Percentiles rank a stretch among this genome's conserved stretches.
Evolutionary conservation across 2,329 filamentous ascomycete genomes (phyloP).

Genomic region (Teratosphaeria gauchensis): DNA sequence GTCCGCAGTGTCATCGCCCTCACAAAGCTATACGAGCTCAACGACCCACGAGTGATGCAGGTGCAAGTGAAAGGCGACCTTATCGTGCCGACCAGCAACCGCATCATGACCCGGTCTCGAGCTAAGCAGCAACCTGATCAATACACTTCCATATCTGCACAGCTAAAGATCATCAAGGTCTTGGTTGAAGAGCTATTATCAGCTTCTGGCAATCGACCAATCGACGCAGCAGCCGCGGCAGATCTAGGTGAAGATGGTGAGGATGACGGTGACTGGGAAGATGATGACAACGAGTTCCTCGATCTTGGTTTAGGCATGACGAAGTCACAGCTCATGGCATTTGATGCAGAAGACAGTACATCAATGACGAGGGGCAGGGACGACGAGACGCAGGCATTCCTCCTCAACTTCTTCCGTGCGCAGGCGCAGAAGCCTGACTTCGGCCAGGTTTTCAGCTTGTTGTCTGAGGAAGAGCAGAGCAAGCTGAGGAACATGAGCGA

Average conservation of each 20-base stretch:
- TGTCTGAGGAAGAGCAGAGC: slow-evolving; percentile 46
- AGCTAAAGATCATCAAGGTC: slow-evolving; percentile 92
- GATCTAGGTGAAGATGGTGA: slow-evolving; percentile 56
- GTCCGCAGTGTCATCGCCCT: slow-evolving; percentile 72
- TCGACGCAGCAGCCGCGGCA: slow-evolving; percentile 50
- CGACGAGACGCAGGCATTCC: slow-evolving; percentile 80
- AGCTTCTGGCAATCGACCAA: slow-evolving; percentile 50
- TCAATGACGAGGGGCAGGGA: slow-evolving; percentile 57
- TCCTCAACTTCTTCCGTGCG: slow-evolving; percentile 68
- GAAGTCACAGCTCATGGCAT: slow-evolving; percentile 70
- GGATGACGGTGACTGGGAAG: slow-evolving; percentile 82
- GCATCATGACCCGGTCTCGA: slow-evolving; percentile 90
- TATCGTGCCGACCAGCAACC: slow-evolving; percentile 65
- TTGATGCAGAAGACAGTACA: slow-evolving; percentile 45
- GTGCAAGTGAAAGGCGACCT: slow-evolving; percentile 87
- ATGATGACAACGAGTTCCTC: slow-evolving; percentile 60
- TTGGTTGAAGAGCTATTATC: slow-evolving; percentile 84
- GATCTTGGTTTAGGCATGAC: slow-evolving; percentile 55
- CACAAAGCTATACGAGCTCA: slow-evolving; percentile 79
- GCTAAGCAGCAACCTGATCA: slow-evolving; percentile 81
- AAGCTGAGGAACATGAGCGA: slow-evolving; percentile 35
- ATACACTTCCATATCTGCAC: slow-evolving; percentile 77
- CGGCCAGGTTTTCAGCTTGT: slow-evolving; percentile 43
- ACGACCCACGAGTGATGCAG: slow-evolving; percentile 68
- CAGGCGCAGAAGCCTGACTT: slow-evolving; percentile 47